Evolutionary conservation across 306 rosid species (phyloP), one percentile per base, ranked within the genome.

Genomic region (Fragaria vesca): DNA sequence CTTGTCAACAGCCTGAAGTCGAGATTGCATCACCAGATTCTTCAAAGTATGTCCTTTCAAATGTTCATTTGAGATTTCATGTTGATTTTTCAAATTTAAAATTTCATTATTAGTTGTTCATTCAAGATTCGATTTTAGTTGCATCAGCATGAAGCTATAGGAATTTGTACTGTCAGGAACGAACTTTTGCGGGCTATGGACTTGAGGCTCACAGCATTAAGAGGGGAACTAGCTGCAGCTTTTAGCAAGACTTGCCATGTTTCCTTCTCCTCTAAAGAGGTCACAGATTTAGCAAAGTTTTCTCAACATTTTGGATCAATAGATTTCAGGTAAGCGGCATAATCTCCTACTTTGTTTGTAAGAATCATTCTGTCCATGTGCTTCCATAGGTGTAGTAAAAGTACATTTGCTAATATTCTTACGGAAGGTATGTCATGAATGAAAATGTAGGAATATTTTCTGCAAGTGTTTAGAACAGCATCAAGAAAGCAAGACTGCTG

Each of bases 141-240:
- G 80, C 79, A 48, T 71, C 73, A 68, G 74, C 79, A 57, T 70
- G 83, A 82, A 79, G 62, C 68, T 52, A 78, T 76, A 82, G 80
- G 87, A 76, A 81, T 63, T 69, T 88, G 71, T 89, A 75, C 81
- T 81, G 47, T 43, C 92, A 95, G 97, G 89, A 92, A 89, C 45
- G 96, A 92, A 75, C 87, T 95, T 66, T 77, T 95, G 89, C 91
- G 89, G 82, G 97, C 98, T 77, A 86, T 95, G 91, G 97, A 91
- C 81, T 87, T 91, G 86, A 89, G 98, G 90, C 85, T 95, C 28
- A 81, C 80, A 43, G 97, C 97, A 69, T 80, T 92, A 78, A 89
- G 84, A 58, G 79, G 71, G 75, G 90, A 94, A 80, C 89, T 91
- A 72, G 78, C 69, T 73, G 83, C 83, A 47, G 82, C 83, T 58